Conservation (phyloP, 805 yeast species). For the Brettanomyces bruxellensis region DNA sequence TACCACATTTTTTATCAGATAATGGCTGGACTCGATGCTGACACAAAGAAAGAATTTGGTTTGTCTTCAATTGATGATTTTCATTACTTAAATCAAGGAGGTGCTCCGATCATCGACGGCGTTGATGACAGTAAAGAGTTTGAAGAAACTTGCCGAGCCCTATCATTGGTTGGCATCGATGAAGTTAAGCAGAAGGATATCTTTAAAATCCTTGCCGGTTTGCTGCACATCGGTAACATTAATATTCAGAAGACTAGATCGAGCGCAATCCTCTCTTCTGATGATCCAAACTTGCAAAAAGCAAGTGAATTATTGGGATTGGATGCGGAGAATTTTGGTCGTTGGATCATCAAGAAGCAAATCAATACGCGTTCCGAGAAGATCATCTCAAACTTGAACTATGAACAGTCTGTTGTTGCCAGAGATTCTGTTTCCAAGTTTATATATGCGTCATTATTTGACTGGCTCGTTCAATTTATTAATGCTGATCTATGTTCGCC, state of each 20-base stretch:
- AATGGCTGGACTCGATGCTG: conserved; percentile 58
- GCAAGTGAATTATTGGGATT: conserved; percentile 83
- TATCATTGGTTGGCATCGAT: conserved; percentile 68
- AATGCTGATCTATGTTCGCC: conserved; percentile 77
- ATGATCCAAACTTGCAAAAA: conserved; percentile 75
- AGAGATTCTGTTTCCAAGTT: conserved; percentile 96
- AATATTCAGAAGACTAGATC: conserved; percentile 76
- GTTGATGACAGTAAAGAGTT: conserved; percentile 82
- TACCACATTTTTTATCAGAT: conserved; percentile 93
- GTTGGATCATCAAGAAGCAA: conserved; percentile 91
- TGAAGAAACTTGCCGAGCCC: conserved; percentile 64
- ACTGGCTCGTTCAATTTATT: conserved; percentile 85
- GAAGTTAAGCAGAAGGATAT: conserved; percentile 52
- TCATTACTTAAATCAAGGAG: conserved; percentile 85
- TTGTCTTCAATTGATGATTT: conserved; percentile 61
- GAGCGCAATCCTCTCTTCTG: conserved; percentile 72
- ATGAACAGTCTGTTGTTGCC: conserved; percentile 80
- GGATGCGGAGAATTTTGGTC: conserved; percentile 63
- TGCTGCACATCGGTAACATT: conserved; percentile 89
- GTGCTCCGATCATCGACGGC: conserved; percentile 56
- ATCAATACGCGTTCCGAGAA: conserved; percentile 89
- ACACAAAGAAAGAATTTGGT: conserved; percentile 47
- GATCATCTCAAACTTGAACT: conserved; percentile 73
- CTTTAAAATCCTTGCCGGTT: conserved; percentile 75
- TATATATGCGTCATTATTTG: conserved; percentile 85